Evolutionary conservation across 2,329 filamentous ascomycete genomes (phyloP).

Genomic region (Knufia petricola): DNA sequence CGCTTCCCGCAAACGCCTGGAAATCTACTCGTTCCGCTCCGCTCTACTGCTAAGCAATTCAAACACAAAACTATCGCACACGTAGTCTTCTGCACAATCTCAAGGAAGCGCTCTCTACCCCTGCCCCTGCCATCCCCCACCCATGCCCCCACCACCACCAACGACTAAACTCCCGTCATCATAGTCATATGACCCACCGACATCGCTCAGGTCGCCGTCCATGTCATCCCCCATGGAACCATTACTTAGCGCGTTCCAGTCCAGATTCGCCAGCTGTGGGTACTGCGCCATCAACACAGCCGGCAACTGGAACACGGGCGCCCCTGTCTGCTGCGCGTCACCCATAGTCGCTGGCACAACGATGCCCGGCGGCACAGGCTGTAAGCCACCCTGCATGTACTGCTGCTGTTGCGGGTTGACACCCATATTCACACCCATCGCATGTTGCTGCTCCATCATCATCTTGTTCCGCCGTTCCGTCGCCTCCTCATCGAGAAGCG

Average conservation of each 20-base stretch:
- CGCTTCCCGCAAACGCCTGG: too few species aligned
- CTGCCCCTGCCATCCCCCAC: constrained; percentile 7
- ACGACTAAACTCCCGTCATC: constrained; percentile 6
- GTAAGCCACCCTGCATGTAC: constrained; percentile 40
- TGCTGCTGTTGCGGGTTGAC: constrained; percentile 50
- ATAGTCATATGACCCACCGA: constrained; percentile 39
- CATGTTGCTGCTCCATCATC: constrained; percentile 59
- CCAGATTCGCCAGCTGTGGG: constrained; percentile 80
- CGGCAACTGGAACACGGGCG: constrained; percentile 64
- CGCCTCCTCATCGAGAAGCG: constrained; percentile 90
- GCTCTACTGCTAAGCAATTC: too few species aligned
- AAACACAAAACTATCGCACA: too few species aligned
- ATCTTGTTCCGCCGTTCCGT: constrained; percentile 66
- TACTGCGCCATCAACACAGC: constrained; percentile 84
- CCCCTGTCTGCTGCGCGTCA: constrained; percentile 46
- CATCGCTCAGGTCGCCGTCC: constrained; percentile 45
- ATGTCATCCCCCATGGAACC: constrained; percentile 55
- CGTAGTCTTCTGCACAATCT: too few species aligned
- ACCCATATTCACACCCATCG: constrained; percentile 45
- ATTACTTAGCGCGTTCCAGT: constrained; percentile 60
- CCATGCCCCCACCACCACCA: background rate
- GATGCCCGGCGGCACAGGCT: constrained; percentile 48
- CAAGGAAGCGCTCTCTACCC: too few species aligned
- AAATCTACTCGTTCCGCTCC: too few species aligned
- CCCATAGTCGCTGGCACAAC: constrained; percentile 46